phyloP scores from a whole-genome alignment of 2,329 filamentous ascomycete genomes.

The Calonectria hawksworthii region DNA sequence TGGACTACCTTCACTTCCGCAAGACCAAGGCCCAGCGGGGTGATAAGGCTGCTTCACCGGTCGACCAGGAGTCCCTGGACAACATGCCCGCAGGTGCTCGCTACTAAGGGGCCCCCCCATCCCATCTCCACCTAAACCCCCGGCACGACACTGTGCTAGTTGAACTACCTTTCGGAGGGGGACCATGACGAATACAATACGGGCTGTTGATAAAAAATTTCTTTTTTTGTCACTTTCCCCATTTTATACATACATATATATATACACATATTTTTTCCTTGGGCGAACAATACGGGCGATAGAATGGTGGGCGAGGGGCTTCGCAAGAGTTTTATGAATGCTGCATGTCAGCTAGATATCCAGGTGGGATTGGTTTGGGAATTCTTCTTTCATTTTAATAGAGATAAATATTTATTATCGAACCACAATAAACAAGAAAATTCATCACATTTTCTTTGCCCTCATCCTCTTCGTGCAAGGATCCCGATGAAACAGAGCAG shows the following conservation, averaged over 20 bases:
- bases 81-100: neutral
- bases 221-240: neutral
- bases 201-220: neutral
- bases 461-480: neutral
- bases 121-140: neutral
- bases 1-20: conserved; percentile 19
- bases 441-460: neutral
- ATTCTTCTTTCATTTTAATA: neutral
- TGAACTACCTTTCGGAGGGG: neutral
- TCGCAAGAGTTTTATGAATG: neutral
- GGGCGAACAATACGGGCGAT: neutral
- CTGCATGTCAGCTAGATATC: neutral
- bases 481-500: neutral
- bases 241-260: too few species aligned
- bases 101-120: neutral
- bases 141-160: neutral
- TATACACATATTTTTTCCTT: neutral
- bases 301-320: neutral
- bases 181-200: neutral
- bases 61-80: conserved; percentile 8
- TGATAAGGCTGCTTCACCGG: neutral
- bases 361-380: neutral
- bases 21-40: neutral
- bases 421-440: neutral
- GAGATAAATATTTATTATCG: neutral